These are phyloP conservation scores for Euphrasia confusa DNA, from an alignment of 257 asterid species.

Conservation along the genomic window DNA sequence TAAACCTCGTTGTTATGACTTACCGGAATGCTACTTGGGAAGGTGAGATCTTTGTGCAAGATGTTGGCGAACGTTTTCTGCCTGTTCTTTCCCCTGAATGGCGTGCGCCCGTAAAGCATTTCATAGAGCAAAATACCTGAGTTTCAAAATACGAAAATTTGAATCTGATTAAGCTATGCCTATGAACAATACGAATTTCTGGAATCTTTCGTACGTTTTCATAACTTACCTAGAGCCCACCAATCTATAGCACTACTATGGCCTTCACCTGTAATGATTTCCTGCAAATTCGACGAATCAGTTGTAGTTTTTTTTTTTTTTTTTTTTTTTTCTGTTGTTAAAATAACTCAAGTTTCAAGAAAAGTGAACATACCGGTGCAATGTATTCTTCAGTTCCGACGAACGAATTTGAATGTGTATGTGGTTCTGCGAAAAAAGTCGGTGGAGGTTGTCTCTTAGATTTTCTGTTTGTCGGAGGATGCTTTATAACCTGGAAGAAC, in stretches of 20 bases:
- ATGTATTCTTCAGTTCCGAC: slow-evolving; percentile 98
- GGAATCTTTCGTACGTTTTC: not conserved
- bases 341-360: not conserved
- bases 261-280: slow-evolving; percentile 86
- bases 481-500: slow-evolving; percentile 66
- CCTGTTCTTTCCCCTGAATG: slow-evolving; percentile 96
- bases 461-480: slow-evolving; percentile 52
- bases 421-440: slow-evolving; percentile 79
- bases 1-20: not conserved
- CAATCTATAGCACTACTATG: slow-evolving; percentile 97
- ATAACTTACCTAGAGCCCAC: slow-evolving; percentile 94
- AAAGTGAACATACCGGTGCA: slow-evolving; percentile 67
- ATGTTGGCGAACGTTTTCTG: slow-evolving; percentile 93
- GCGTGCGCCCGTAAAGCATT: slow-evolving; percentile 94
- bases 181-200: not conserved
- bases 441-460: slow-evolving; percentile 80
- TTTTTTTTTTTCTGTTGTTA: too few species aligned
- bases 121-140: slow-evolving; percentile 87
- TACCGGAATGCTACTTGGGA: slow-evolving; percentile 98
- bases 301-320: too few species aligned
- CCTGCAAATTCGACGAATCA: slow-evolving; percentile 43
- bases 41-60: slow-evolving; percentile 90
- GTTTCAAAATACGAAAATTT: slow-evolving; percentile 1
- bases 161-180: too few species aligned
- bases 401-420: slow-evolving; percentile 84